Evolutionary conservation across 1,284 basidiomycete species (phyloP), one percentile per base, ranked within the genome.

Genomic region (Laetiporus sulphureus): DNA sequence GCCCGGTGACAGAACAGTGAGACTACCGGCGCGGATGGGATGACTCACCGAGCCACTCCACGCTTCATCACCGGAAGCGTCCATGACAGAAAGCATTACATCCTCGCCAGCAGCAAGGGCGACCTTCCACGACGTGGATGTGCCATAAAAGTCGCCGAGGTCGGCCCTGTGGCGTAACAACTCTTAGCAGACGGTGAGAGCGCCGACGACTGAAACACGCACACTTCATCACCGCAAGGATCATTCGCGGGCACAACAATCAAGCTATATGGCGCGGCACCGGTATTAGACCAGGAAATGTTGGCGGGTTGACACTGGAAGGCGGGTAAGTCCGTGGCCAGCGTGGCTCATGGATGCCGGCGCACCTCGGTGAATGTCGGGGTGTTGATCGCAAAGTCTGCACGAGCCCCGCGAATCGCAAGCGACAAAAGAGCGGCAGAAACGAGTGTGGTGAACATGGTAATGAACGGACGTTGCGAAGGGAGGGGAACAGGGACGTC

Each of bases 401-500:
- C 79, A 40, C 71, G 53, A 42, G 67, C 77, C 58, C 66, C 66
- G 51, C 58, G 68, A 58, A 75, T 56, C 59, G 72, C 70, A 59
- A 78, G 63, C 52, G 68, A 63, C 69, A 85, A 65, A 77, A 87
- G 73, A 61, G 79, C 69, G 65, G 75, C 60, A 47, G 72, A 71
- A 84, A 85, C 40, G 82, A 88, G 64, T 68, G 84, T 83, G 67
- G 77, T 67, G 74, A 78, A 81, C 84, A 88, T 88, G 55, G 58
- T 68, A 43, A 43, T 32, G 51, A 44, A 45, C 48, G 48, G 32
- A 32, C 31, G 38, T 31, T 41, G 21, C 31, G 34, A 45, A 25
- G 38, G 43, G 56, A 51, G 51, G 48, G 51, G 57, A 54, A 50
- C 50, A 53, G 48, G 52, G 52, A 13, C 8, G 47, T 54, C 48